Conservation (phyloP, 2,329 filamentous ascomycete species). For the Ambrosiella xylebori region DNA sequence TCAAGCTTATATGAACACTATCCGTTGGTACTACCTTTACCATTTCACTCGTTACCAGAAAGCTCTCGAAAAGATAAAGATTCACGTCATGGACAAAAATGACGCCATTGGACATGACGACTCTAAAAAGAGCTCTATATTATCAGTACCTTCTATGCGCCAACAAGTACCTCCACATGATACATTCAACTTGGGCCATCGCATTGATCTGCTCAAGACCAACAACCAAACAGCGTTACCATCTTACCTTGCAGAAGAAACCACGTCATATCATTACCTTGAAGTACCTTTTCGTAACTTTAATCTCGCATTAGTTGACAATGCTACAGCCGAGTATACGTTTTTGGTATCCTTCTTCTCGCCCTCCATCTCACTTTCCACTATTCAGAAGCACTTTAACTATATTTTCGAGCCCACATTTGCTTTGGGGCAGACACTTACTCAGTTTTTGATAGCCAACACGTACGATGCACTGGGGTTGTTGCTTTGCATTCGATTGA, state of each 20-base stretch:
- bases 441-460: slow-evolving; percentile 56
- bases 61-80: slow-evolving; percentile 65
- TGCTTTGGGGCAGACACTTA: slow-evolving; percentile 59
- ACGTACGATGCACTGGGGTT: slow-evolving; percentile 75
- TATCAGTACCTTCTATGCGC: slow-evolving; percentile 25
- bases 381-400: slow-evolving; percentile 66
- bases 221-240: slow-evolving; percentile 60
- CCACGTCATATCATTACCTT: slow-evolving; percentile 67
- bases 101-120: slow-evolving; percentile 73
- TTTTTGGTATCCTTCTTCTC: slow-evolving; percentile 86
- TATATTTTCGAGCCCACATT: slow-evolving; percentile 87
- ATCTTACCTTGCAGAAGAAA: slow-evolving; percentile 82
- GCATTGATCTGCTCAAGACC: slow-evolving; percentile 64
- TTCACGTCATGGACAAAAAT: slow-evolving; percentile 67
- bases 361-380: slow-evolving; percentile 53
- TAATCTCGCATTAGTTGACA: slow-evolving; percentile 85
- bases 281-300: slow-evolving; percentile 88
- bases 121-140: slow-evolving; percentile 39
- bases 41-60: slow-evolving; percentile 80
- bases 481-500: slow-evolving; percentile 78
- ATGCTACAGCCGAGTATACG: slow-evolving; percentile 84
- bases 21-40: slow-evolving; percentile 93
- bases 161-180: slow-evolving; percentile 51
- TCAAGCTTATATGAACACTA: slow-evolving; percentile 91
- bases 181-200: slow-evolving; percentile 72